Evolutionary conservation across 1,139 yeast genomes (phyloP).

Genomic region (Debaryomyces udenii): DNA sequence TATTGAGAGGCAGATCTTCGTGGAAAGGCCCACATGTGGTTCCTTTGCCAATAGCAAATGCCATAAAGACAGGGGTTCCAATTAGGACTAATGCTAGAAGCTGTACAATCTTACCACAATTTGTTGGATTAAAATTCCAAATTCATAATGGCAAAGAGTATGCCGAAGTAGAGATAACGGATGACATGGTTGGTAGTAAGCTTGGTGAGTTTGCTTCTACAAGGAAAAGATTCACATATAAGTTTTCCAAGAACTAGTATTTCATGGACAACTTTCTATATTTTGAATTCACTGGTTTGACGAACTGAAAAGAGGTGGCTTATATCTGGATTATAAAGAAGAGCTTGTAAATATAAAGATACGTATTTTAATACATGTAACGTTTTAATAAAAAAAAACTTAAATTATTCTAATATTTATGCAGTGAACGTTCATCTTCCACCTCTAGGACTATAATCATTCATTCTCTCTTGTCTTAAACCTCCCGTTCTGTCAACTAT

Average conservation of each 20-base stretch:
- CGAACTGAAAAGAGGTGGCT: too few relatives aligned
- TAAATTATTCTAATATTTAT: background rate
- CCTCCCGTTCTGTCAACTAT: slow-evolving; percentile 79
- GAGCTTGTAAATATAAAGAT: too few relatives aligned
- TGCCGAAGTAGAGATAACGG: slow-evolving; percentile 83
- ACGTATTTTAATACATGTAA: too few relatives aligned
- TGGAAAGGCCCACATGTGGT: slow-evolving; percentile 97
- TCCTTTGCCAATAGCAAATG: slow-evolving; percentile 87
- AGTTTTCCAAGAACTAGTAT: slow-evolving; percentile 64
- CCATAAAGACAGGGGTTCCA: slow-evolving; percentile 77
- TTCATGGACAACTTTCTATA: slow-evolving; percentile 5
- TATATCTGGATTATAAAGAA: too few relatives aligned
- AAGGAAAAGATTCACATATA: slow-evolving; percentile 81
- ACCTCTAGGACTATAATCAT: slow-evolving; percentile 44
- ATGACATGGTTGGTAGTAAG: slow-evolving; percentile 97
- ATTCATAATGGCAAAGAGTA: slow-evolving; percentile 96
- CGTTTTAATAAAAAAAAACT: too few relatives aligned
- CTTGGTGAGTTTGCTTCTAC: slow-evolving; percentile 96
- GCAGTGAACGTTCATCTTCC: slow-evolving; percentile 1
- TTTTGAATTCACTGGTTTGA: background rate
- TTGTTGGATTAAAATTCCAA: slow-evolving; percentile 91
- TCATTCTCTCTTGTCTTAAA: slow-evolving; percentile 72
- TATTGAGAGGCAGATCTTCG: slow-evolving; percentile 65
- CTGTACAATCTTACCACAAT: slow-evolving; percentile 92
- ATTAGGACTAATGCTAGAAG: slow-evolving; percentile 93